A percentile compares a stretch with the other conserved stretches of the same genome.
These are phyloP conservation scores for Barbatosphaeria neglecta DNA, from an alignment of 495 filamentous ascomycete species.

Conservation along the genomic window DNA sequence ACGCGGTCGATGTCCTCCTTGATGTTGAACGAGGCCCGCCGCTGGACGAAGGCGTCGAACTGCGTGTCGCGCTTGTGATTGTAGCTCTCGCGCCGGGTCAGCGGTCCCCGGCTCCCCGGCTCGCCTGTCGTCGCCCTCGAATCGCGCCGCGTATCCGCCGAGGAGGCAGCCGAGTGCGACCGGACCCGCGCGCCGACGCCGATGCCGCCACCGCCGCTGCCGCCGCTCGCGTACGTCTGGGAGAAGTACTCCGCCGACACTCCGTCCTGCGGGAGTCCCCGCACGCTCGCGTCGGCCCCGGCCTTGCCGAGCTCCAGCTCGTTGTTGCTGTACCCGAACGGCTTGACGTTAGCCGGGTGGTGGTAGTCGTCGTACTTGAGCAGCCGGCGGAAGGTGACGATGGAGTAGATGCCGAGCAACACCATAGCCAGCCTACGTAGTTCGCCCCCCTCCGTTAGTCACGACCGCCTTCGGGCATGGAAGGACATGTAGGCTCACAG, in stretches of 20 bases:
- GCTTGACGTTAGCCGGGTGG: constrained; percentile 20
- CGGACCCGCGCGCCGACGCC: background rate
- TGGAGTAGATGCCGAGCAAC: constrained; percentile 23
- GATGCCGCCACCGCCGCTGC: background rate
- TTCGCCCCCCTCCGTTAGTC: no score
- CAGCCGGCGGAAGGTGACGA: constrained; percentile 26
- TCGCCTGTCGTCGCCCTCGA: background rate
- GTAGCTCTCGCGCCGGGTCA: constrained; percentile 14
- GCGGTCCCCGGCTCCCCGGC: no score
- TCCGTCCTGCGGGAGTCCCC: constrained; percentile 4
- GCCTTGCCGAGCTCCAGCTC: constrained; percentile 12
- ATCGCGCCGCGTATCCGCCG: background rate
- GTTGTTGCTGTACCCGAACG: constrained; percentile 15
- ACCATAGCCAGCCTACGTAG: constrained; percentile 23
- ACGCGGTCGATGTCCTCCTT: constrained; percentile 21
- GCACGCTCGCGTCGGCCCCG: constrained; percentile 6
- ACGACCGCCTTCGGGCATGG: no score
- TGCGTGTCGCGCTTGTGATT: constrained; percentile 21
- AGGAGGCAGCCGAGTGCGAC: background rate
- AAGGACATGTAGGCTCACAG: constrained; percentile 25
- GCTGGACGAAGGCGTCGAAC: constrained; percentile 18
- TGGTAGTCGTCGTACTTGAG: constrained; percentile 32
- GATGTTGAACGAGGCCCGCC: constrained; percentile 7
- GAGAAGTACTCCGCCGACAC: constrained; percentile 4
- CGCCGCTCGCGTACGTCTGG: no score